phyloP scores from a whole-genome alignment of 805 yeast genomes.

The Metschnikowia orientalis region DNA sequence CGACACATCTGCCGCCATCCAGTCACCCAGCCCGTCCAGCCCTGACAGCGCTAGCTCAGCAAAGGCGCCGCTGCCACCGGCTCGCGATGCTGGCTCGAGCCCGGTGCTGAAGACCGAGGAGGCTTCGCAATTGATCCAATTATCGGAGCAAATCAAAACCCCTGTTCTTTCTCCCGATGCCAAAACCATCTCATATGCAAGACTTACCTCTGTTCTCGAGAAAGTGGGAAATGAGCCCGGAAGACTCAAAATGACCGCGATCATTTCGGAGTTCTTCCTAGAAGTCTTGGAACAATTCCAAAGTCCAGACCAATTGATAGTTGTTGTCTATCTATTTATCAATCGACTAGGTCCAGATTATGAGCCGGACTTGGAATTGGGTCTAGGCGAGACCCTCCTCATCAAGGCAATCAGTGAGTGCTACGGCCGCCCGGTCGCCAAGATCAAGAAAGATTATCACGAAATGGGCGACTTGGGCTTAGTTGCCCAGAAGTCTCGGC shows the following conservation, averaged over 20 bases:
- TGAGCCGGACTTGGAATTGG: conserved; percentile 83
- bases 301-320: conserved; percentile 48
- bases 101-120: conserved; percentile 5
- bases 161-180: conserved; percentile 7
- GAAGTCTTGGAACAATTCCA: conserved; percentile 48
- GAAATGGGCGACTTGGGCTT: conserved; percentile 86
- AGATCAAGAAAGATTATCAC: conserved; percentile 69
- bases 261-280: conserved; percentile 68
- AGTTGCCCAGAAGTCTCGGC: conserved; percentile 79
- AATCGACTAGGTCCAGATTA: conserved; percentile 93
- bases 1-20: too few species aligned
- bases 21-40: too few species aligned
- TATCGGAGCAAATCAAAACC: conserved; percentile 12
- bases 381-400: conserved; percentile 85
- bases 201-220: conserved; percentile 64
- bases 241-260: conserved; percentile 73
- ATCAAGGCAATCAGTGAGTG: conserved; percentile 87
- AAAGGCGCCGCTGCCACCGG: not conserved
- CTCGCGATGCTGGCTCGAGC: not conserved
- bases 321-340: conserved; percentile 78
- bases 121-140: conserved; percentile 12
- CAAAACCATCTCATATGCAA: conserved; percentile 30
- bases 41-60: too few species aligned
- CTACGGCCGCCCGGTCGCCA: conserved; percentile 73
- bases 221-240: conserved; percentile 76